phyloP scores from a whole-genome alignment of 2,329 filamentous ascomycete species.

The Penicillium concentricum region DNA sequence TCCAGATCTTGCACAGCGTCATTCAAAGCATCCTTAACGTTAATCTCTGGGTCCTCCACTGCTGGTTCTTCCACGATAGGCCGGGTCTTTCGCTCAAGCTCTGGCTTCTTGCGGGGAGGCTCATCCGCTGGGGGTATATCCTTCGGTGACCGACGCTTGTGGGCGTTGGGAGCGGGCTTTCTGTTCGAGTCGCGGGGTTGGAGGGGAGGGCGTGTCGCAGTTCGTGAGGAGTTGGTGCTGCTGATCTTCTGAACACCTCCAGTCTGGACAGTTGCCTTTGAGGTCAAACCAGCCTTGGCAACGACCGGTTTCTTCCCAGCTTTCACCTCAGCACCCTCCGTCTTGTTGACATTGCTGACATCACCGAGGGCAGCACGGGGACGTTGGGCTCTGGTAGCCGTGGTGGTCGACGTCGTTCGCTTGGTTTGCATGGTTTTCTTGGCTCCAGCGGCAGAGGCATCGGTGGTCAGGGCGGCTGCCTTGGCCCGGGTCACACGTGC shows the following conservation, averaged over 20 bases:
- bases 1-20: conserved; percentile 63
- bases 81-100: conserved; percentile 50
- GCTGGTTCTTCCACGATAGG: not conserved
- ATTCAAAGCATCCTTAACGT: conserved; percentile 41
- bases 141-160: conserved; percentile 62
- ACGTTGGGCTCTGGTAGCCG: conserved; percentile 54
- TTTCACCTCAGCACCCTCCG: conserved; percentile 54
- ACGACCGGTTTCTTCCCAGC: conserved; percentile 72
- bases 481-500: conserved; percentile 92
- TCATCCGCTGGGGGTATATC: conserved; percentile 61
- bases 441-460: conserved; percentile 57
- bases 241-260: conserved; percentile 77
- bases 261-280: conserved; percentile 73
- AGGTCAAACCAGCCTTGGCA: conserved; percentile 67
- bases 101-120: conserved; percentile 66
- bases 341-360: conserved; percentile 89
- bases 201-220: conserved; percentile 48
- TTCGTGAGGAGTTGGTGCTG: conserved; percentile 59
- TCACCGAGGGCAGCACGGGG: conserved; percentile 87
- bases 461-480: conserved; percentile 64
- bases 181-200: conserved; percentile 66
- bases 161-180: conserved; percentile 60
- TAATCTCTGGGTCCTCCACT: conserved; percentile 22
- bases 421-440: conserved; percentile 70
- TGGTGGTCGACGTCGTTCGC: conserved; percentile 56